Evolutionary conservation across 176 grass and related monocot genomes (phyloP).

Genomic region (Pharus latifolius): DNA sequence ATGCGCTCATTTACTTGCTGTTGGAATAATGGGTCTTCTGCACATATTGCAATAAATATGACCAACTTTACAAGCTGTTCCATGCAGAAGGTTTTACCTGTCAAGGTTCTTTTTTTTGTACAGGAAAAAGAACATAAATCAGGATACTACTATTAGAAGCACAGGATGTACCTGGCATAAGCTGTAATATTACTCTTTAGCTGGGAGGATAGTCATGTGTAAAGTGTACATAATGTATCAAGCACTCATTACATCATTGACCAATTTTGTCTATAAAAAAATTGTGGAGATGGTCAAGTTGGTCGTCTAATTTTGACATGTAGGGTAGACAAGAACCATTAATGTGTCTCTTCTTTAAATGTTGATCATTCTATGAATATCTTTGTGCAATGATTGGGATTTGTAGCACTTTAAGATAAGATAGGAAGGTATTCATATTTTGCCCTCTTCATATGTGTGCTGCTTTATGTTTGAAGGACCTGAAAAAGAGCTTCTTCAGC

Average conservation of each 20-base stretch:
- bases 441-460: background rate
- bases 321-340: too few species aligned
- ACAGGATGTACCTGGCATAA: background rate
- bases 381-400: background rate
- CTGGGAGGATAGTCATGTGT: background rate
- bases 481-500: slow-evolving; percentile 76
- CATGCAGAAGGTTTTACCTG: background rate
- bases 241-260: background rate
- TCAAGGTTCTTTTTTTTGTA: background rate
- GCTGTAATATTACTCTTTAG: background rate
- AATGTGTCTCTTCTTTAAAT: too few species aligned
- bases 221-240: background rate
- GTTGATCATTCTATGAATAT: too few species aligned
- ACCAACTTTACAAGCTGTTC: background rate
- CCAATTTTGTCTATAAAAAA: slow-evolving; percentile 3
- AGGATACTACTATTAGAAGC: background rate
- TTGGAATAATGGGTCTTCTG: background rate
- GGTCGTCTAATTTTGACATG: too few species aligned
- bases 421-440: slow-evolving; percentile 15
- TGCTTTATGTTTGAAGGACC: slow-evolving; percentile 53
- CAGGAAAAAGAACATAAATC: background rate
- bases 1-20: background rate
- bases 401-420: background rate
- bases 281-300: background rate
- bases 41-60: background rate